phyloP scores from a whole-genome alignment of 768 basidiomycete genomes.

The Amanita exitialis region DNA sequence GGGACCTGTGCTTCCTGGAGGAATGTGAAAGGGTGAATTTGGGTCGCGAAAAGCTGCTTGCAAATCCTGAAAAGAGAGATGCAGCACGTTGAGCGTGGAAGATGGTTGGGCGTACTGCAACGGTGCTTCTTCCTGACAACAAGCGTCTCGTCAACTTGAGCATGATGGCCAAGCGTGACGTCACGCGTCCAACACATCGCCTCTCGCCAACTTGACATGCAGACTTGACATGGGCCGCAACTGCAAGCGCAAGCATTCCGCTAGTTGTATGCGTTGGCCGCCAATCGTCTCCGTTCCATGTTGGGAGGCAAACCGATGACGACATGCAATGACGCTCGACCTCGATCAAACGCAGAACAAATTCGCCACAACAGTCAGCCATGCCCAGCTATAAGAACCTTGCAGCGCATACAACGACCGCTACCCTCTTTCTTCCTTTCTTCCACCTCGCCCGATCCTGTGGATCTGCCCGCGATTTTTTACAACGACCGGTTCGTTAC shows the following conservation, averaged over 20 bases:
- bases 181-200: too few species aligned
- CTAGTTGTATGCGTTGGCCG: too few species aligned
- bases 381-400: constrained; percentile 1
- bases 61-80: constrained; percentile 31
- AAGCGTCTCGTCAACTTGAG: neutral
- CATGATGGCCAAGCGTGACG: neutral
- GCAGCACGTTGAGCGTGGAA: neutral
- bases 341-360: constrained; percentile 5
- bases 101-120: neutral
- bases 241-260: too few species aligned
- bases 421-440: constrained; percentile 4
- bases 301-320: neutral
- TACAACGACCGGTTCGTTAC: constrained; percentile 7
- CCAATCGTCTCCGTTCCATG: too few species aligned
- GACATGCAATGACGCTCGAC: constrained; percentile 2
- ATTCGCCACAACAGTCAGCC: constrained; percentile 7
- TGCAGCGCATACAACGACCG: neutral
- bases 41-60: constrained; percentile 55
- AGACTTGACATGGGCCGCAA: too few species aligned
- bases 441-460: constrained; percentile 2
- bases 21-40: constrained; percentile 53
- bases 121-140: neutral
- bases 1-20: constrained; percentile 50
- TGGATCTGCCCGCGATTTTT: neutral
- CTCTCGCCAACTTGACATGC: too few species aligned